Percentiles rank a stretch among this genome's conserved stretches.
These are phyloP conservation scores for Cardamine occulta DNA, from an alignment of 345 rosid genomes.

Conservation along the genomic window DNA sequence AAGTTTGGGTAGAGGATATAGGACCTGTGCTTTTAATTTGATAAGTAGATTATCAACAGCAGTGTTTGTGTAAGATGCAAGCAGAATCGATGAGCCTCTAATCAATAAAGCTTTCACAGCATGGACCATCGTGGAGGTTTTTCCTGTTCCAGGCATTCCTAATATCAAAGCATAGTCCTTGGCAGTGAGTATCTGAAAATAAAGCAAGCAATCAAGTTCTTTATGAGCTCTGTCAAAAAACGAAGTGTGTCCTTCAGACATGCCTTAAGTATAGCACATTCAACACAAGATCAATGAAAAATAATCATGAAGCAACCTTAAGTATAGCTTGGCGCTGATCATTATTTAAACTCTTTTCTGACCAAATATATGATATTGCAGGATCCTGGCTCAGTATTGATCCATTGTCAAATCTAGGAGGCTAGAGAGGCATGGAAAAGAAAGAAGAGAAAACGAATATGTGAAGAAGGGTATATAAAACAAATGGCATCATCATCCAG, in stretches of 20 bases:
- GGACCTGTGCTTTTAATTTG: constrained; percentile 96
- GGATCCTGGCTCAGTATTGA: constrained; percentile 95
- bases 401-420: constrained; percentile 95
- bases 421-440: constrained; percentile 49
- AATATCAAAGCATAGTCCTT: constrained; percentile 92
- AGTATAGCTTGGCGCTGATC: constrained; percentile 97
- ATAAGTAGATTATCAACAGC: constrained; percentile 95
- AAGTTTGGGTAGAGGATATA: constrained; percentile 34
- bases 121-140: constrained; percentile 96
- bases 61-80: constrained; percentile 97
- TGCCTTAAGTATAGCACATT: constrained; percentile 12
- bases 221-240: constrained; percentile 30
- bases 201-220: constrained; percentile 19
- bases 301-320: constrained; percentile 61
- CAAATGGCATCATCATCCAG: constrained; percentile 18
- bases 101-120: constrained; percentile 95
- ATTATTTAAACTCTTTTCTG: constrained; percentile 81
- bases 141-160: constrained; percentile 99
- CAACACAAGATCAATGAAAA: constrained; percentile 26
- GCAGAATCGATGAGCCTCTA: constrained; percentile 93
- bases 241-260: constrained; percentile 8
- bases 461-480: constrained; percentile 23
- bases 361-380: constrained; percentile 90
- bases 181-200: constrained; percentile 85
- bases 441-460: constrained; percentile 11